Base-by-base conservation (phyloP, 2,329 filamentous ascomycete genomes). In the Colletotrichum sp. region DNA sequence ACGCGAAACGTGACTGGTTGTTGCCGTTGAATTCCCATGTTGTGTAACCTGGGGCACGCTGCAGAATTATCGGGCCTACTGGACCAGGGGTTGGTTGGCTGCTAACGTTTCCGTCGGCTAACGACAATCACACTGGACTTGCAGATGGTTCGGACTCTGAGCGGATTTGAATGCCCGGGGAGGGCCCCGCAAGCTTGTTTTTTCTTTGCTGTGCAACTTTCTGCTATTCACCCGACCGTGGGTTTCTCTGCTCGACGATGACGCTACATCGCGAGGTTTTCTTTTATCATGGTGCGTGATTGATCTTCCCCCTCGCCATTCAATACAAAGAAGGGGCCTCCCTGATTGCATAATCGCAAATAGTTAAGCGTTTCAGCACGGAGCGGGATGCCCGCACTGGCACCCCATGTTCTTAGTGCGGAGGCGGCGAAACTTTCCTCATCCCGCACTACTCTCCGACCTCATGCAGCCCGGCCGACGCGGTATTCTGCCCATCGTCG, bases 131-230 rank as follows among this genome's bases (percentile, higher is more conserved):
- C 44, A 52, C 44, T 52, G 44, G n/a, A 13, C 44, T 52, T 52
- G 44, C n/a, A 7, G n/a, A 52, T 13, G 4, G 6, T 22, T 52
- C 44, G 44, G n/a, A 22, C n/a, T 52, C 0, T 52, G n/a, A 52
- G 44, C n/a, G 44, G 44, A 13, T 52, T 22, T 1, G n/a, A n/a
- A 22, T 0, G 0, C 0, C 0, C 44, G 44, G 44, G 44, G 44
- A 52, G 22, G n/a, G 44, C 44, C 0, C 44, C 44, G 44, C n/a
- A 52, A 2, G 44, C n/a, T 52, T 52, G 44, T 7, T 13, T 22
- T 19, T 44, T 9, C 9, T 15, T 22, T 4, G 44, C 44, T 0
- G 11, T 49, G 0, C 44, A 49, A 49, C 44, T 22, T 8, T 49
- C n/a, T 49, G 19, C 0, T 49, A 0, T 22, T 22, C 44, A 0